Base-by-base conservation (phyloP, 768 basidiomycete species). In the Boletus vermiculosoides region DNA sequence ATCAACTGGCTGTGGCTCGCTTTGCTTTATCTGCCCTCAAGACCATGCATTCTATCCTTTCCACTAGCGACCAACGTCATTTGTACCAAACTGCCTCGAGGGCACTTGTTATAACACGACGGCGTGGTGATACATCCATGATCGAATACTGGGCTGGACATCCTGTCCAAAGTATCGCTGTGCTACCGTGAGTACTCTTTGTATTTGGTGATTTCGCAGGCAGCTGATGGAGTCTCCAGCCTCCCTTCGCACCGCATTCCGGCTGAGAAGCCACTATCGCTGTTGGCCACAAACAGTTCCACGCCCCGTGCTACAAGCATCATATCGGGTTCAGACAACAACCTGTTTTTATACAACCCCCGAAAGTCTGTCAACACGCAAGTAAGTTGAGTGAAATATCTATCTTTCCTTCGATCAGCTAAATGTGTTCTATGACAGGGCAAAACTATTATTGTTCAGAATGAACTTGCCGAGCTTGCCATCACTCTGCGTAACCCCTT, bases 321-420 rank as follows among this genome's bases (percentile, higher is more conserved):
- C 3, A 76, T 87, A 47, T 71, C 88, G 4, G 75, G 78, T 42
- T 85, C 85, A 4, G 75, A 77, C 31, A 82, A 80, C 22, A 90
- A 94, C 68, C 88, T 91, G 1, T 98, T 98, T 73, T 75, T 98
- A 55, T 97, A 97, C 70, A 94, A 98, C 69, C 96, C 96, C 2
- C 78, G 95, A 55, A 85, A 82, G 66, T 72, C 80, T 8, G 71
- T 76, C 41, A 74, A 78, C 31, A 77, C 78, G 16, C 85, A 86
- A 78, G 89, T 91, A 42, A 65, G 77, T 30, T 16, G 46, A 30
- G 9, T 5, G 46, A 56, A 47, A 16, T 49, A 25, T 33, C 31
- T 39, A 40, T 44, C n/a, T 20, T 48, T 46, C 22, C n/a, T 46
- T 47, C 60, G 28, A 52, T 25, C 28, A 51, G 4, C 48, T 53